phyloP scores from a whole-genome alignment of 495 filamentous ascomycete species.

The Penicillium herquei region DNA sequence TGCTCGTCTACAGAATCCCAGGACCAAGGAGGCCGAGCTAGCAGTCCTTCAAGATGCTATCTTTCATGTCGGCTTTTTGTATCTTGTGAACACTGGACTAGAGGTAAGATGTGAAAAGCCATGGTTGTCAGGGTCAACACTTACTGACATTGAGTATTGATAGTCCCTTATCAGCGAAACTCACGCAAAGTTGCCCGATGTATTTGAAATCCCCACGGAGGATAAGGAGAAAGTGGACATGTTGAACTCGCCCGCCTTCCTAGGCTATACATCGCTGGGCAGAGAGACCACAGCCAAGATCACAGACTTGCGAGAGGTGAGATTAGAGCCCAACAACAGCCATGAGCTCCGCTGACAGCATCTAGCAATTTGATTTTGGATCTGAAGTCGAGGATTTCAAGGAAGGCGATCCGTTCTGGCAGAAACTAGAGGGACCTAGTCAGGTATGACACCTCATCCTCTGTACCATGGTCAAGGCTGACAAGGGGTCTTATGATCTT shows the following conservation, averaged over 20 bases:
- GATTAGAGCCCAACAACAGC: background rate
- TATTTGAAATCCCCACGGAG: constrained; percentile 76
- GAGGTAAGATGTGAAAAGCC: constrained; percentile 35
- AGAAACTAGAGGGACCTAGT: constrained; percentile 41
- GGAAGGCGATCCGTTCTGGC: constrained; percentile 77
- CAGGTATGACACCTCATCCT: constrained; percentile 22
- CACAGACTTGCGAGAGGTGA: constrained; percentile 43
- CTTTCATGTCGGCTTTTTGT: constrained; percentile 88
- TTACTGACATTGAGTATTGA: constrained; percentile 5
- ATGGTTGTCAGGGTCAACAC: constrained; percentile 26
- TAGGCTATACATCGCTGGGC: constrained; percentile 50
- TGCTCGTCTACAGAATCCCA: constrained; percentile 57
- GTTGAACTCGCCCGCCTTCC: constrained; percentile 69
- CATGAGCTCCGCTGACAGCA: no score
- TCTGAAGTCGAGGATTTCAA: constrained; percentile 32
- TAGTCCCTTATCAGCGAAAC: constrained; percentile 66
- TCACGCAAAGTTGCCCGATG: constrained; percentile 64
- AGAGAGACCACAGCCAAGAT: constrained; percentile 47
- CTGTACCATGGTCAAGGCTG: background rate
- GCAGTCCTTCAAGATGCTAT: constrained; percentile 71
- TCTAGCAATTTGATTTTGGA: constrained; percentile 46
- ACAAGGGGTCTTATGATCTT: constrained; percentile 34
- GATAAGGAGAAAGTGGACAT: constrained; percentile 82
- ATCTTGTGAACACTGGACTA: constrained; percentile 83
- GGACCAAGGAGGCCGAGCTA: constrained; percentile 74